Evolutionary conservation across 306 rosid species (phyloP).

Genomic region (Comarum palustre): DNA sequence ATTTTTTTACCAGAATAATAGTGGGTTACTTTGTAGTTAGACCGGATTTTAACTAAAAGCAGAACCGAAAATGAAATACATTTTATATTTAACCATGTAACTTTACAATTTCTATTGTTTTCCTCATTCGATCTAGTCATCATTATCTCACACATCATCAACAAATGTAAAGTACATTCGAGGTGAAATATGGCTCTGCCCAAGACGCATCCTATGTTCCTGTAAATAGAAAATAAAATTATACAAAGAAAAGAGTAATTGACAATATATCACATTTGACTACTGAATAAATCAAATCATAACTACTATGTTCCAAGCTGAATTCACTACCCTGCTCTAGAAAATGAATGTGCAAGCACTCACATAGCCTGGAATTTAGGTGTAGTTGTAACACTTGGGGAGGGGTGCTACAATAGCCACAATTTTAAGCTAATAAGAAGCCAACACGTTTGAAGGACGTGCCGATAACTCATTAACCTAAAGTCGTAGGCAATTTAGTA

Average conservation of each 20-base stretch:
- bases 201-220: conserved; percentile 97
- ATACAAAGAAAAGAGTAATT: neutral
- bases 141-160: neutral
- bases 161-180: conserved; percentile 51
- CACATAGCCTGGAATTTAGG: too few species aligned
- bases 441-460: too few species aligned
- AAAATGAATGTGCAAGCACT: neutral
- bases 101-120: neutral
- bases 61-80: neutral
- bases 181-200: conserved; percentile 91
- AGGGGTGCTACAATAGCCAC: too few species aligned
- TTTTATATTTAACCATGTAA: neutral
- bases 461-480: too few species aligned
- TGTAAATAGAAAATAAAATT: conserved; percentile 22
- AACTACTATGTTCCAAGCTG: neutral
- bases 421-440: too few species aligned
- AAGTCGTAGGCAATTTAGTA: too few species aligned
- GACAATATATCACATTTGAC: neutral
- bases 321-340: neutral
- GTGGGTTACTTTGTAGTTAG: too few species aligned
- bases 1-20: neutral
- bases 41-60: neutral
- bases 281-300: neutral
- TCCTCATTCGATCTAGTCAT: neutral
- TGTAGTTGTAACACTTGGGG: too few species aligned